These are phyloP conservation scores for Acrocalymma vagum DNA, from an alignment of 2,329 filamentous ascomycete genomes.

Conservation along the genomic window DNA sequence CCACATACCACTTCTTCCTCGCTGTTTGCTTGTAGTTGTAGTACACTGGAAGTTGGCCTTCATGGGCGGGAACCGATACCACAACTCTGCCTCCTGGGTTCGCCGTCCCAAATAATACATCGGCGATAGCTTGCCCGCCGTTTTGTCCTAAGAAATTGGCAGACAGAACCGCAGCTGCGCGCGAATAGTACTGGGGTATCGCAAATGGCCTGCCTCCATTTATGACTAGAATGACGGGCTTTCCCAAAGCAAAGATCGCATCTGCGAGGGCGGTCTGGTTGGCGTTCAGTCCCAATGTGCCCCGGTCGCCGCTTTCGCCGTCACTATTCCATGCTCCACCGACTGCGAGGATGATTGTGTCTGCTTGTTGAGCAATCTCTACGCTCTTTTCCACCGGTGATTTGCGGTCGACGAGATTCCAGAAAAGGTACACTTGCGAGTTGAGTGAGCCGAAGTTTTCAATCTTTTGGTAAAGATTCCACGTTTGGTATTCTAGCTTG, in stretches of 20 bases:
- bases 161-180: slow-evolving; percentile 51
- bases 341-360: slow-evolving; percentile 51
- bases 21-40: slow-evolving; percentile 67
- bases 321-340: slow-evolving; percentile 58
- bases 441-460: slow-evolving; percentile 53
- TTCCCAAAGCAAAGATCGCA: slow-evolving; percentile 49
- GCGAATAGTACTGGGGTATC: slow-evolving; percentile 49
- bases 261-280: slow-evolving; percentile 50
- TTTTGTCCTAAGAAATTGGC: slow-evolving; percentile 69
- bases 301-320: slow-evolving; percentile 54
- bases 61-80: slow-evolving; percentile 67
- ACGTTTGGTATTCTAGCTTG: slow-evolving; percentile 54
- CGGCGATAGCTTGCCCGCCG: slow-evolving; percentile 77
- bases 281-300: slow-evolving; percentile 46
- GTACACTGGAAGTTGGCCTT: slow-evolving; percentile 71
- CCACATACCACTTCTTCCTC: slow-evolving; percentile 68
- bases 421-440: slow-evolving; percentile 54
- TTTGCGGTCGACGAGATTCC: slow-evolving; percentile 54
- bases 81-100: slow-evolving; percentile 78
- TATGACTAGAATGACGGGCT: slow-evolving; percentile 53
- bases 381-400: slow-evolving; percentile 45
- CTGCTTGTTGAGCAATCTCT: slow-evolving; percentile 44
- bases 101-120: slow-evolving; percentile 74
- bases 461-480: slow-evolving; percentile 50
- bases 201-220: slow-evolving; percentile 54